phyloP scores from a whole-genome alignment of 306 rosid genomes.

The Glycyrrhiza uralensis region DNA sequence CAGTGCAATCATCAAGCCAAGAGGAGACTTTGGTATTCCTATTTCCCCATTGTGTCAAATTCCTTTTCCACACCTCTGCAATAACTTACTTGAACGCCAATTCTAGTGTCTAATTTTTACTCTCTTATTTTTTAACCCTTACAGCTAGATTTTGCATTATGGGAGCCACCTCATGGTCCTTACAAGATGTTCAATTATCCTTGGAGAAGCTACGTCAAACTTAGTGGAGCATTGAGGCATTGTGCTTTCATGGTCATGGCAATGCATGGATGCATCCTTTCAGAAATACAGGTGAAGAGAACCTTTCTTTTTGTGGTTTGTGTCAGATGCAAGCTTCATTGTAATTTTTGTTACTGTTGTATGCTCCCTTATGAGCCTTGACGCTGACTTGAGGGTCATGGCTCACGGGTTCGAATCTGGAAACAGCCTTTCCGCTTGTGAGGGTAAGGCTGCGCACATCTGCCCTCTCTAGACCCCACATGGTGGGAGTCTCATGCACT shows the following conservation, averaged over 20 bases:
- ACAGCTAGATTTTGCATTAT: constrained; percentile 71
- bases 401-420: too few relatives aligned
- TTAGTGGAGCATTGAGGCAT: constrained; percentile 74
- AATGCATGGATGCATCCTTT: constrained; percentile 79
- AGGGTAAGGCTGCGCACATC: too few relatives aligned
- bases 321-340: not conserved
- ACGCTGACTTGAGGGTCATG: too few relatives aligned
- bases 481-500: too few relatives aligned
- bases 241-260: constrained; percentile 86
- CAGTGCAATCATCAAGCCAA: constrained; percentile 65
- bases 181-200: constrained; percentile 61
- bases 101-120: not conserved
- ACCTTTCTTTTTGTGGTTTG: not conserved
- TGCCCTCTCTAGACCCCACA: too few relatives aligned
- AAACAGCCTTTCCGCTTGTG: too few relatives aligned
- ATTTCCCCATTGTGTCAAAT: not conserved
- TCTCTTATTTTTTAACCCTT: not conserved
- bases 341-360: not conserved
- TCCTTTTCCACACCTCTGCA: not conserved
- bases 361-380: too few relatives aligned
- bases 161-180: constrained; percentile 89
- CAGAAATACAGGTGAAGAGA: constrained; percentile 70
- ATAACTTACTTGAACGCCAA: not conserved
- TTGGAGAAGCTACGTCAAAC: constrained; percentile 60
- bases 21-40: constrained; percentile 68